Evolutionary conservation across 768 basidiomycete species (phyloP).

Genomic region (Harrya chromipes): DNA sequence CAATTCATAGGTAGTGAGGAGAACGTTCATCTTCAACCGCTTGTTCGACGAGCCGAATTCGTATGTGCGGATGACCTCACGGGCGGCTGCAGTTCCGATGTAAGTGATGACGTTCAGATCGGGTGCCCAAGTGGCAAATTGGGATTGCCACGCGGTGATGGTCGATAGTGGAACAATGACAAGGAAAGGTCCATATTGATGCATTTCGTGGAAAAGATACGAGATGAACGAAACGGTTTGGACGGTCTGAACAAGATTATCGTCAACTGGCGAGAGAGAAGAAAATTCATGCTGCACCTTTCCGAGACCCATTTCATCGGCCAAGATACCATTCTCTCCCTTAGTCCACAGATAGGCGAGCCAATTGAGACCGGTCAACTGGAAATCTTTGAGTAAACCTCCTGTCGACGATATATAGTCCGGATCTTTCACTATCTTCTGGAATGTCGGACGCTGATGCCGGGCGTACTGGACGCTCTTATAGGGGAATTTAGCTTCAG

Average conservation of each 20-base stretch:
- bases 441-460: constrained; percentile 71
- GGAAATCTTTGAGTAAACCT: constrained; percentile 93
- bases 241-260: constrained; percentile 58
- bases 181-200: constrained; percentile 95
- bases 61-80: constrained; percentile 87
- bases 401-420: constrained; percentile 77
- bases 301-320: constrained; percentile 99
- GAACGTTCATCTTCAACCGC: constrained; percentile 94
- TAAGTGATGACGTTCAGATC: constrained; percentile 97
- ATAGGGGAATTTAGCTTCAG: constrained; percentile 78
- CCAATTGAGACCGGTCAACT: constrained; percentile 98
- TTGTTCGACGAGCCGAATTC: constrained; percentile 90
- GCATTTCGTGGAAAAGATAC: constrained; percentile 87
- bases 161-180: constrained; percentile 98
- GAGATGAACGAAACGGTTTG: constrained; percentile 96
- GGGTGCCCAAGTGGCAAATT: constrained; percentile 93
- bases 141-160: constrained; percentile 96
- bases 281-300: constrained; percentile 51
- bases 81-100: constrained; percentile 83
- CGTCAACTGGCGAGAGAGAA: constrained; percentile 7
- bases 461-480: constrained; percentile 71
- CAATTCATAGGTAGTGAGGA: constrained; percentile 96
- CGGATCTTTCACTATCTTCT: constrained; percentile 84
- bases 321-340: constrained; percentile 94
- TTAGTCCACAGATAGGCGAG: constrained; percentile 95